Conservation (phyloP, 176 grass and related monocot genomes). For the Ananas comosus region DNA sequence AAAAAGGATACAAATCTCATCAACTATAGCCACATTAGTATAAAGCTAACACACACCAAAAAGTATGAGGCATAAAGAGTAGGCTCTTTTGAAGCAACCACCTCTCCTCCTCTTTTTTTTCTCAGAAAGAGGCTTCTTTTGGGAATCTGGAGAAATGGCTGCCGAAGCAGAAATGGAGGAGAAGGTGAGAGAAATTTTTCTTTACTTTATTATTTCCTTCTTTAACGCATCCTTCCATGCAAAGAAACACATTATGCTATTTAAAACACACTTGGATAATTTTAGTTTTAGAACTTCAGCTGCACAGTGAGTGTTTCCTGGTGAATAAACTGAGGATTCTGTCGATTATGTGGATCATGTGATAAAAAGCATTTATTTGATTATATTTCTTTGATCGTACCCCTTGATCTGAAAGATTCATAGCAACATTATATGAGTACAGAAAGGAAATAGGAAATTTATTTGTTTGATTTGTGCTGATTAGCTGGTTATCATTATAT, state of each 20-base stretch:
- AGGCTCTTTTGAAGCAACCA: not conserved
- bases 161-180: slow-evolving; percentile 4
- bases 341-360: not conserved
- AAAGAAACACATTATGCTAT: not conserved
- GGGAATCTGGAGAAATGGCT: not conserved
- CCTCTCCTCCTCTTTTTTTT: too few species aligned
- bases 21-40: not conserved
- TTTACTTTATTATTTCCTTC: not conserved
- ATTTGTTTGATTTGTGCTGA: not conserved
- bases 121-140: not conserved
- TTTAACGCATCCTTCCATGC: not conserved
- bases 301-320: not conserved
- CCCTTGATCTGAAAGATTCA: not conserved
- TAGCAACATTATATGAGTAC: not conserved
- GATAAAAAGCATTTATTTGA: not conserved
- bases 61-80: not conserved
- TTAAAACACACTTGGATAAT: not conserved
- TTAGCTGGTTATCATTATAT: not conserved
- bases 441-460: not conserved
- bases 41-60: not conserved
- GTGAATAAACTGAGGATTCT: not conserved
- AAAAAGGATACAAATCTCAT: not conserved
- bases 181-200: not conserved
- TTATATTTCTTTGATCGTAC: not conserved
- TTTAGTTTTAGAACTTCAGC: not conserved